Conservation (phyloP, 495 filamentous ascomycete genomes). For the Evansstolkia leycettana region DNA sequence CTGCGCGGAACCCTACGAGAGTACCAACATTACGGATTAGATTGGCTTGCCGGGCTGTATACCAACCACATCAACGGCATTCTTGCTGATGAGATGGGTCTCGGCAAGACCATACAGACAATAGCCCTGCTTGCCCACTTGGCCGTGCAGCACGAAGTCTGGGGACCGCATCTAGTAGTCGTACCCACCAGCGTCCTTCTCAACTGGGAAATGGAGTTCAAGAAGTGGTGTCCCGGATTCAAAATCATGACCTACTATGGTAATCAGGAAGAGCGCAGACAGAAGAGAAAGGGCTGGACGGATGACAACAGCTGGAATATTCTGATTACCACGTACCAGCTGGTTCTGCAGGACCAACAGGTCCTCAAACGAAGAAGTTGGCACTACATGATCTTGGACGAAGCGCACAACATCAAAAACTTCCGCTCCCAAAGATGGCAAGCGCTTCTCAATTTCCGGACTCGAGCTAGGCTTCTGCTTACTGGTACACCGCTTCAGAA, state of each 20-base stretch:
- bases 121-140: conserved; percentile 91
- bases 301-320: conserved; percentile 91
- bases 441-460: conserved; percentile 81
- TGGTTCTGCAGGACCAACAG: conserved; percentile 84
- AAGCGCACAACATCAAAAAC: conserved; percentile 99
- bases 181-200: conserved; percentile 98
- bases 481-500: conserved; percentile 97
- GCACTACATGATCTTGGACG: conserved; percentile 98
- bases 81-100: conserved; percentile 98
- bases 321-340: conserved; percentile 90
- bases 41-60: conserved; percentile 92
- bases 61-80: conserved; percentile 93
- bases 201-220: conserved; percentile 99
- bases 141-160: conserved; percentile 79
- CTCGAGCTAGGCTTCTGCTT: conserved; percentile 71
- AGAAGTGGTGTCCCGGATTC: conserved; percentile 97
- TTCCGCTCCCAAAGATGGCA: conserved; percentile 97
- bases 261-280: conserved; percentile 76
- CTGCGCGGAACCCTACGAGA: conserved; percentile 85
- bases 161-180: conserved; percentile 93
- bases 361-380: conserved; percentile 88
- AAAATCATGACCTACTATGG: conserved; percentile 98
- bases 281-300: conserved; percentile 83
- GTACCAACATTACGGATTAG: conserved; percentile 91
- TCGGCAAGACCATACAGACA: conserved; percentile 98